These are phyloP conservation scores for Aethionema arabicum DNA, from an alignment of 345 rosid species.

Conservation along the genomic window DNA sequence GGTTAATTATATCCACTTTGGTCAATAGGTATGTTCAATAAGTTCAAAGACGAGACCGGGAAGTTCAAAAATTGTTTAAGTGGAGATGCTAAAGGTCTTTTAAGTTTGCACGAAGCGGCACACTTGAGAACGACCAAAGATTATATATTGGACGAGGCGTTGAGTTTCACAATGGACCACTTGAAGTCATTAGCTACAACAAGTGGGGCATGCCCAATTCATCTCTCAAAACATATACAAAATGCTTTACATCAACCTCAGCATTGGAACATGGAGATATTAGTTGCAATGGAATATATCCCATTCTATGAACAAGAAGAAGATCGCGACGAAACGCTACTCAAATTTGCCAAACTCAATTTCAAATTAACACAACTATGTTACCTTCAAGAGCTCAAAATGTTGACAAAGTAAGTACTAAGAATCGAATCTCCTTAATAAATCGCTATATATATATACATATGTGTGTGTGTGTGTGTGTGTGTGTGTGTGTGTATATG, in stretches of 20 bases:
- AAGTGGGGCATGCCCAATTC: background rate
- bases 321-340: slow-evolving; percentile 1
- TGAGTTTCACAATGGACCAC: slow-evolving; percentile 9
- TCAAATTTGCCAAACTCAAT: slow-evolving; percentile 26
- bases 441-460: background rate
- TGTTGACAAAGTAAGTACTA: slow-evolving; percentile 12
- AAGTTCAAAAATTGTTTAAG: slow-evolving; percentile 14
- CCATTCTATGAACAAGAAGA: slow-evolving; percentile 8
- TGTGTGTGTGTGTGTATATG: background rate
- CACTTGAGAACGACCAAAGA: slow-evolving; percentile 33
- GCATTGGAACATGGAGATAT: slow-evolving; percentile 9
- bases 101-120: slow-evolving; percentile 46
- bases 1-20: background rate
- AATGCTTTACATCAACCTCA: slow-evolving; percentile 7
- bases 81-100: slow-evolving; percentile 35
- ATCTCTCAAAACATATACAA: slow-evolving; percentile 4
- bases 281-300: slow-evolving; percentile 13
- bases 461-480: background rate
- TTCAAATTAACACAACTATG: slow-evolving; percentile 11
- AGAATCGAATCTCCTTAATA: background rate
- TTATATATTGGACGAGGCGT: slow-evolving; percentile 38
- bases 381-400: slow-evolving; percentile 19
- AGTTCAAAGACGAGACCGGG: slow-evolving; percentile 31
- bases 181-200: background rate
- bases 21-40: slow-evolving; percentile 37